Evolutionary conservation across 148 eudicot species (phyloP), one percentile per base, ranked within the genome.

Genomic region (Arbutus unedo): DNA sequence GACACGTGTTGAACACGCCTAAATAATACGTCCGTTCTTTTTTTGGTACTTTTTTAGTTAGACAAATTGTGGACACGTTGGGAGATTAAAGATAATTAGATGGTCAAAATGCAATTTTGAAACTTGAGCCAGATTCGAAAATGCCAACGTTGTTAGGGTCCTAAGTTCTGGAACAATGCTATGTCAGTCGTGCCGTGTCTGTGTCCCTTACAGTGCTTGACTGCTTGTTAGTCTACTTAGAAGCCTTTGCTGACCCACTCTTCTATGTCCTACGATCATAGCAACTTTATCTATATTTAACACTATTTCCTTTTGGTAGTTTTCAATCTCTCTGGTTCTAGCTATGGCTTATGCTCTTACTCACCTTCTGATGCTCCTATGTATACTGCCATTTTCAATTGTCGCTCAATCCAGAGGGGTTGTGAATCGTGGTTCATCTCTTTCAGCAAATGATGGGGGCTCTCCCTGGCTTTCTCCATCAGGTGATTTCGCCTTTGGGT

Each of bases 381-480:
- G 6, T 25, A 15, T 66, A 38, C 44, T 66, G 71, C 71, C 71
- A 11, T 25, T 66, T 66, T 66, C 71, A 25, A 66, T 4, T 11
- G 16, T 25, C 23, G 71, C 71, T 66, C 71, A 66, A 25, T 66
- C 71, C 71, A 4, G 16, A 66, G 71, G 71, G 4, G 44, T 66
- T 66, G 71, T 66, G 43, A 66, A 66, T 31, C 71, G 25, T 66
- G 44, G 44, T 25, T 66, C 71, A 66, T 66, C 71, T 25, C 71
- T 66, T 66, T 9, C 71, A 25, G 71, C 71, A 66, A 66, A 66
- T 4, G 71, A 66, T 2, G 71, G 43, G 15, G 11, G 43, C 43
- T 25, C 71, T 66, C 43, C 71, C 18, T 66, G 71, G 44, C 71
- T 66, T 66, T 66, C 71, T 66, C 71, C 71, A 66, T 11, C 71